A percentile compares a stretch with the other conserved stretches of the same genome.
Conservation (phyloP, 2,329 filamentous ascomycete genomes). For the Colletotrichum zoysiae region DNA sequence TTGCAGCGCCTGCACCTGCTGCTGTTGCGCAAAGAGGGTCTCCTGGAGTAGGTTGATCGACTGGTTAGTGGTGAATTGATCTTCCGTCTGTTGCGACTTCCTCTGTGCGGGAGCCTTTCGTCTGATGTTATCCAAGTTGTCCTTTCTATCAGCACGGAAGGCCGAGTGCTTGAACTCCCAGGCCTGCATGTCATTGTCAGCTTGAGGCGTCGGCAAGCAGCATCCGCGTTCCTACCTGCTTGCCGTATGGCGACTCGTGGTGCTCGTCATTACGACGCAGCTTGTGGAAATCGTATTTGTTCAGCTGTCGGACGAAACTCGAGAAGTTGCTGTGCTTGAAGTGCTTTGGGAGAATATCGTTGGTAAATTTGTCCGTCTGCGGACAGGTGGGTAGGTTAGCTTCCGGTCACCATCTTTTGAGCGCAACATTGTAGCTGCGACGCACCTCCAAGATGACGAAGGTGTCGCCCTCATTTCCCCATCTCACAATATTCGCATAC, state of each 20-base stretch:
- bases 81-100: conserved; percentile 75
- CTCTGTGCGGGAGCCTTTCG: conserved; percentile 93
- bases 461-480: conserved; percentile 94
- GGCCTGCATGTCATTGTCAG: conserved; percentile 62
- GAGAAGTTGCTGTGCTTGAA: conserved; percentile 99
- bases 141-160: conserved; percentile 95
- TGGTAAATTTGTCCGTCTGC: conserved; percentile 98
- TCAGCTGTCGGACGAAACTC: conserved; percentile 94
- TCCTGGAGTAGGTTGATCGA: conserved; percentile 92
- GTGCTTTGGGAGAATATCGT: conserved; percentile 95
- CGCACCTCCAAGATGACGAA: conserved; percentile 96
- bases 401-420: not conserved
- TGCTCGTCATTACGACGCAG: conserved; percentile 92
- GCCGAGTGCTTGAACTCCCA: conserved; percentile 99
- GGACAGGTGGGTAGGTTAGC: not conserved
- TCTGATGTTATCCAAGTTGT: conserved; percentile 95
- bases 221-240: conserved; percentile 69
- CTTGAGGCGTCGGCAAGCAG: not conserved
- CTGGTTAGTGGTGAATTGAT: conserved; percentile 83
- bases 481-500: conserved; percentile 92
- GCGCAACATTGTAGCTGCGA: conserved; percentile 9
- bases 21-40: conserved; percentile 89
- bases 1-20: conserved; percentile 89
- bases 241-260: conserved; percentile 83
- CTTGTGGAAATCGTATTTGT: conserved; percentile 99